Evolutionary conservation across 768 basidiomycete species (phyloP), one percentile per base, ranked within the genome.

Genomic region (Paxillus rubicundulus): DNA sequence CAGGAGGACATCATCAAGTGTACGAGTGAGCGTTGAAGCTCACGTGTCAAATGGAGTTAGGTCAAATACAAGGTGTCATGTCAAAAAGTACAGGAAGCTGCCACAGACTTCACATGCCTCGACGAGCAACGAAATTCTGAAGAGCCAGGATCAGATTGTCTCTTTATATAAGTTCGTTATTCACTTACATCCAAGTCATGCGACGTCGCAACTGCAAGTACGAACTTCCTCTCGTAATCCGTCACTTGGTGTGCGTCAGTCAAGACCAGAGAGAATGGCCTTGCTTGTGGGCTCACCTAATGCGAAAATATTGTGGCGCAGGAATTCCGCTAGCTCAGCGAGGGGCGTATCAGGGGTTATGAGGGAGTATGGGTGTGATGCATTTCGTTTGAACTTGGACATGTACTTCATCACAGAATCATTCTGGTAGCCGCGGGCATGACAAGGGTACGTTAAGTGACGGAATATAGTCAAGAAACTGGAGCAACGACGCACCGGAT

Each of bases 341-440:
- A 96, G 77, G 2, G 89, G 80, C 6, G 92, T 87, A 41, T 80
- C 72, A 1, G 92, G 92, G 1, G 91, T 91, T 59, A 96, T 90
- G 49, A 87, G 70, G 12, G 82, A 86, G 68, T 92, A 92, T 3
- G 86, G 85, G 50, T 86, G 71, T 4, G 77, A 77, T 9, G 79
- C 69, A 6, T 75, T 76, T 30, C 89, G 83, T 60, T 82, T 77
- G 74, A 93, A 93, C 59, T 79, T 86, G 34, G 77, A 82, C 84
- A 90, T 89, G 67, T 84, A 82, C 42, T 78, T 65, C 47, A 74
- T 72, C 17, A 94, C 84, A 60, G 82, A 84, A 63, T 92, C 92
- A 58, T 76, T 74, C 88, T 92, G 49, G 16, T 5, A 37, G 10
- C n/a, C 12, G 12, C 33, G 33, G 33, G 30, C 17, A 41, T 18